Evolutionary conservation across 495 filamentous ascomycete species (phyloP), one percentile per base, ranked within the genome.

Genomic region (Sabuloglossum arenarium): DNA sequence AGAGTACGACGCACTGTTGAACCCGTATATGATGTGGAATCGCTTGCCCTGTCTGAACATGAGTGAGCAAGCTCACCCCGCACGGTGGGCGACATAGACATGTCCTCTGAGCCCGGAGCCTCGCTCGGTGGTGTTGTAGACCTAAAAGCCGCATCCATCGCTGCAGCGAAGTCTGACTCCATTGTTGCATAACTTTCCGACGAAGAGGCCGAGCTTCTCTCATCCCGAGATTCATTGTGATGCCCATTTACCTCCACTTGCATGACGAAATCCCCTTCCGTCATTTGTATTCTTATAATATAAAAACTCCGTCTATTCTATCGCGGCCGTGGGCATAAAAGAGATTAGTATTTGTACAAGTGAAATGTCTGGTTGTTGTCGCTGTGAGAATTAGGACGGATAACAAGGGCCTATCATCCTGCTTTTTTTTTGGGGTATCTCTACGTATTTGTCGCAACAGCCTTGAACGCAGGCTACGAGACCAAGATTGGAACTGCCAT

Each of bases 81-180:
- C 28, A 29, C 14, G 14, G 25, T 16, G 24, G 25, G 47, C 5
- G 47, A 51, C 47, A 47, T 47, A 1, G 51, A 31, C 28, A 54
- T 37, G 37, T 54, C 30, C 14, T 43, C 31, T 54, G 53, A 43
- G 37, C 37, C 53, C 10, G 53, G 53, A 39, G 53, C 53, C 10
- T 37, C 37, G 30, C 53, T 37, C 6, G 30, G 53, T 1, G 31
- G 30, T 6, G 30, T 54, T 8, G 30, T 54, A 12, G 37, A 27
- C 31, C 53, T 37, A 21, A 54, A 54, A 39, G 53, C 53, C 10
- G 29, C 53, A 39, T 54, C 53, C 37, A 54, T 54, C 6, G 53
- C 53, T 24, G 29, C 53, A 11, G 53, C 53, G 19, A 54, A 39
- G n/a, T 54, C 53, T 37, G 53, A 43, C 29, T 37, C 31, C 53